A percentile compares a stretch with the other conserved stretches of the same genome.
Evolutionary conservation across 768 basidiomycete species (phyloP).

Genomic region (Hydnum rufescens): DNA sequence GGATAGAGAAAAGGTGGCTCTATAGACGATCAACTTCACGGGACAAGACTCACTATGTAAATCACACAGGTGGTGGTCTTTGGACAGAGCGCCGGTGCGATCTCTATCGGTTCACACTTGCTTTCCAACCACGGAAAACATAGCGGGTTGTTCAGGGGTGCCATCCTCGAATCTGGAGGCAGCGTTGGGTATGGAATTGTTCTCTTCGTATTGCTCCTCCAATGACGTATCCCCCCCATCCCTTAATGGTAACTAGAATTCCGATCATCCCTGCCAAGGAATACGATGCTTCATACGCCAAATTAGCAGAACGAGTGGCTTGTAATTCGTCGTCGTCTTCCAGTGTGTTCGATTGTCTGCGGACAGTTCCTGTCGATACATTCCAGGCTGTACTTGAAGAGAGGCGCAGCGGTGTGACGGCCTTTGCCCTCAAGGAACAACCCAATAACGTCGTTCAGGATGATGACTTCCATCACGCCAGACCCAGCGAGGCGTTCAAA

Average conservation of each 20-base stretch:
- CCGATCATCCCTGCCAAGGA: too few species aligned
- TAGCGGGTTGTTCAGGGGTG: not conserved
- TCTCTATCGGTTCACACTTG: not conserved
- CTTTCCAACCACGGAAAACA: not conserved
- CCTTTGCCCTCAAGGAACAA: not conserved
- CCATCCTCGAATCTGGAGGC: not conserved
- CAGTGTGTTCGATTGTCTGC: not conserved
- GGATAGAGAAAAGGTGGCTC: conserved; percentile 4
- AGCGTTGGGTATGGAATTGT: not conserved
- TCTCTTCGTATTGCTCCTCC: not conserved
- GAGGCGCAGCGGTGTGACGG: not conserved
- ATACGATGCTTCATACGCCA: too few species aligned
- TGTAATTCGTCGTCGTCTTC: not conserved
- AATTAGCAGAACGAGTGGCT: too few species aligned
- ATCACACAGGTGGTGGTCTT: not conserved
- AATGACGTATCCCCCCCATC: not conserved
- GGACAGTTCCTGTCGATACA: not conserved
- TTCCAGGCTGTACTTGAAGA: not conserved
- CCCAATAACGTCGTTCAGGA: not conserved
- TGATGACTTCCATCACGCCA: not conserved
- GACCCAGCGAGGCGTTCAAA: not conserved
- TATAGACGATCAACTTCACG: not conserved
- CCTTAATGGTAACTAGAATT: not conserved
- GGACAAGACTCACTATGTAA: not conserved
- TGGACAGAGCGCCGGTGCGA: conserved; percentile 1